Evolutionary conservation across 225 moss, liverwort and hornwort species (phyloP), one percentile per base, ranked within the genome.

Genomic region (Anthoceros angustus): DNA sequence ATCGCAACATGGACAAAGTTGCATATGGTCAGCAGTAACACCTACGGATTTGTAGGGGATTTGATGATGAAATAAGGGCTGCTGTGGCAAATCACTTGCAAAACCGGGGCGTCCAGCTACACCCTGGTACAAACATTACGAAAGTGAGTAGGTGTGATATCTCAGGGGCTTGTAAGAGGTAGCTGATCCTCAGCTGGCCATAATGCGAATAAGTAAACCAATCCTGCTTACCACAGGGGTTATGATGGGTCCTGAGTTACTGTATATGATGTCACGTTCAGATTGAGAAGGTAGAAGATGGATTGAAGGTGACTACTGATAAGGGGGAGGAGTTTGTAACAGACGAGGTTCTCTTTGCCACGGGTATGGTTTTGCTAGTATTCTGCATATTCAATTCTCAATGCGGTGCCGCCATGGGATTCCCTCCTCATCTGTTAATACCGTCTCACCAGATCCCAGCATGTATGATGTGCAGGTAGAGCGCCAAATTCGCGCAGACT

Each of bases 261-360:
- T 23, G 7, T 55, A 15, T 23, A 23, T 55, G 15, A 7, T 55
- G 7, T 55, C 1, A 70, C 42, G 14, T 42, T 71, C 76, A 86
- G 85, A 67, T 86, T 76, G 85, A 86, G 78, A 83, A 86, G 74
- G 76, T 83, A 67, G 76, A 73, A 63, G 80, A 86, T 72, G 95
- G 95, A 21, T 87, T 98, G 50, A 85, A 81, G 79, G 91, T 74
- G 41, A 75, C 77, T 41, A 76, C 82, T 48, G 88, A 98, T 48
- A 86, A 84, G 61, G 85, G 82, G 41, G 82, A 84, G 43, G 91
- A 83, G 62, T 87, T 74, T 64, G 79, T 82, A 64, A 84, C 74
- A 38, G 88, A 98, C 66, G 85, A 75, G 63, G 95, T 98, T 40
- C 72, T 98, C 78, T 87, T 98, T 73, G 95, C 95, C 41, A 87